These are phyloP conservation scores for barley (Hordeum vulgare) DNA, from an alignment of 176 grass and related monocot genomes.

Conservation along the genomic window DNA sequence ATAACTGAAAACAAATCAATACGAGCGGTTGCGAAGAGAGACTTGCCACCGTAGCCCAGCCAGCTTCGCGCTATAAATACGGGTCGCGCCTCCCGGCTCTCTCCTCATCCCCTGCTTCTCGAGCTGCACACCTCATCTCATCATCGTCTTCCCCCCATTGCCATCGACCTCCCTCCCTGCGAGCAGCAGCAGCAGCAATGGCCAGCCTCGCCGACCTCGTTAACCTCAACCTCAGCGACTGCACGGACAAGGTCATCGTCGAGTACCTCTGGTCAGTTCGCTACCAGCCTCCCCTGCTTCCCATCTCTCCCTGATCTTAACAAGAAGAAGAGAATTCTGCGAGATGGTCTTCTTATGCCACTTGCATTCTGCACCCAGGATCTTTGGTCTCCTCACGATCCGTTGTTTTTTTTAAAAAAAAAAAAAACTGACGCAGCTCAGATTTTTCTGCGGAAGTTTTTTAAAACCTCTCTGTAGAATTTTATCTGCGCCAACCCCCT, in stretches of 20 bases:
- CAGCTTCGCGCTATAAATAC: conserved; percentile 35
- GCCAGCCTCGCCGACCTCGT: conserved; percentile 63
- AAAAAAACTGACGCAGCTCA: too few species aligned
- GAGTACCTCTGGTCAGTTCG: conserved; percentile 77
- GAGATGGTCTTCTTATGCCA: neutral
- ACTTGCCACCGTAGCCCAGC: neutral
- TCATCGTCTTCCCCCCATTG: neutral
- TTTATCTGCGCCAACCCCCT: neutral
- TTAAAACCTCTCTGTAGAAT: neutral
- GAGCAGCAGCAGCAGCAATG: conserved; percentile 35
- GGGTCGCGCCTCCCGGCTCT: neutral
- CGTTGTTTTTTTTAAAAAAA: too few species aligned
- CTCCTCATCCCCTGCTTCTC: conserved; percentile 27
- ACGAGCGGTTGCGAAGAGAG: neutral
- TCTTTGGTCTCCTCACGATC: neutral
- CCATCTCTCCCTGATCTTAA: conserved; percentile 6
- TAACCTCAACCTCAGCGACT: conserved; percentile 76
- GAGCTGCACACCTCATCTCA: conserved; percentile 12
- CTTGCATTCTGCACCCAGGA: neutral
- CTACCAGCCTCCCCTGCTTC: conserved; percentile 3
- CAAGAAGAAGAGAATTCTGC: neutral
- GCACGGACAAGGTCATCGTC: conserved; percentile 66
- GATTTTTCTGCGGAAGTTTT: neutral
- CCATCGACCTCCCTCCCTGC: conserved; percentile 4
- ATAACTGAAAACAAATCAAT: neutral